Percentiles rank a stretch among this genome's conserved stretches.
These are phyloP conservation scores for Tuber brumale DNA, from an alignment of 495 filamentous ascomycete genomes.

Conservation along the genomic window DNA sequence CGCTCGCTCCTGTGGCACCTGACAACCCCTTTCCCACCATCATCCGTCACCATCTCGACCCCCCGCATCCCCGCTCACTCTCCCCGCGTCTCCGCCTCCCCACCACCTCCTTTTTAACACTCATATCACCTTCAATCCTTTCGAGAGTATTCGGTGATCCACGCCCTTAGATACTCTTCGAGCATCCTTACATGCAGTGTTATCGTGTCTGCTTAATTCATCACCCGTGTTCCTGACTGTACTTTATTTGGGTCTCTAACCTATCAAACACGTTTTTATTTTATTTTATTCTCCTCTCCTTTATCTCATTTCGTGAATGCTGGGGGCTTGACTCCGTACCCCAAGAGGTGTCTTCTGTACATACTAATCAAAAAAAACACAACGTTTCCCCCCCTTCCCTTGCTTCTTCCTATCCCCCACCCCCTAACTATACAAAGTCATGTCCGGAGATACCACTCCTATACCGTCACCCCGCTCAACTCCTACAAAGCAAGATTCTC, in stretches of 20 bases:
- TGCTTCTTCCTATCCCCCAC: not conserved
- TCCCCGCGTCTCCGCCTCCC: not conserved
- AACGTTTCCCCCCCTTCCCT: not conserved
- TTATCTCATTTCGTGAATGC: not conserved
- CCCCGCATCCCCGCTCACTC: not conserved
- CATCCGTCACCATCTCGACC: not conserved
- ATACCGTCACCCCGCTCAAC: slow-evolving; percentile 46
- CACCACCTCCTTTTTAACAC: not conserved
- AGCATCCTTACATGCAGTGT: not conserved
- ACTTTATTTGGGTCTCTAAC: not conserved
- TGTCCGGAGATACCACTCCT: slow-evolving; percentile 50
- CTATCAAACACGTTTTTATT: not conserved
- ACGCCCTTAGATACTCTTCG: no score
- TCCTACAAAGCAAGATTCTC: slow-evolving; percentile 26
- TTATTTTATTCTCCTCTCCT: not conserved
- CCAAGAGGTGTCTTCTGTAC: not conserved
- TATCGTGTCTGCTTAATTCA: not conserved
- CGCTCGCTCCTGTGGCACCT: not conserved
- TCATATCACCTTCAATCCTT: not conserved
- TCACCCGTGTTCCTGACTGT: not conserved
- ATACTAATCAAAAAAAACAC: not conserved
- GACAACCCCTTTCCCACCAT: not conserved
- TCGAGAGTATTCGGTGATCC: not conserved
- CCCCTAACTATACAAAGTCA: not conserved
- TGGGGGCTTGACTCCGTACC: not conserved